A percentile compares a stretch with the other conserved stretches of the same genome.
phyloP scores from a whole-genome alignment of 2,329 filamentous ascomycete genomes.

The Ophiosphaerella herpotricha region DNA sequence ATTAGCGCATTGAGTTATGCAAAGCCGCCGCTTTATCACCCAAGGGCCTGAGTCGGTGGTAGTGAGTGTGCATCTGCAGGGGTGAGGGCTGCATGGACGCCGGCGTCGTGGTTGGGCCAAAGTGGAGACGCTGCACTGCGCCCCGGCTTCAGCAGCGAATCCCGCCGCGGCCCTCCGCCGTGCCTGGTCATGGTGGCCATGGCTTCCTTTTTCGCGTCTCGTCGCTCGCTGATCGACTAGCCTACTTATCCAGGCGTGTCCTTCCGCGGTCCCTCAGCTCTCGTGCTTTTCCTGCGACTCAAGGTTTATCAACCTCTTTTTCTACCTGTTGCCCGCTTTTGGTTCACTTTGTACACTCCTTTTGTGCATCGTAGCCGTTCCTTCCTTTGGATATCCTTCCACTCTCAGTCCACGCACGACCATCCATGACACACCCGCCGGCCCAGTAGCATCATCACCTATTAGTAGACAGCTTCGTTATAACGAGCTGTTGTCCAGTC shows the following conservation, averaged over 20 bases:
- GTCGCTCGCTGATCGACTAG: conserved; percentile 45
- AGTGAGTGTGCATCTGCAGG: conserved; percentile 38
- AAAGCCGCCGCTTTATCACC: conserved; percentile 39
- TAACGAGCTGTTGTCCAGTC: conserved; percentile 48
- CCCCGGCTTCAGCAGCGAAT: conserved; percentile 43
- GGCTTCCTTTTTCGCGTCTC: conserved; percentile 50
- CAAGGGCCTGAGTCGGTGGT: no score
- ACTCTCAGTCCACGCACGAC: conserved; percentile 29
- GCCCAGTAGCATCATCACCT: conserved; percentile 31
- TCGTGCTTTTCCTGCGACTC: conserved; percentile 39
- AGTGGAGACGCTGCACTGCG: conserved; percentile 44
- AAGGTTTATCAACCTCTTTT: conserved; percentile 51
- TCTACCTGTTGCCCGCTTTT: conserved; percentile 36
- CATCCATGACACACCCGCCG: conserved; percentile 36
- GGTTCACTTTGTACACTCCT: conserved; percentile 32
- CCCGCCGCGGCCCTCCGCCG: conserved; percentile 42
- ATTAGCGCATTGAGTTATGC: conserved; percentile 45
- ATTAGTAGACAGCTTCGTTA: conserved; percentile 49
- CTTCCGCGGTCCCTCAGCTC: conserved; percentile 32
- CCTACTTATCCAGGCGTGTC: conserved; percentile 47
- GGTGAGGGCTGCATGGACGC: conserved; percentile 37
- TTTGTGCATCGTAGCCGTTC: conserved; percentile 44
- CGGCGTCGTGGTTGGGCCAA: conserved; percentile 37
- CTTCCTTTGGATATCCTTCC: conserved; percentile 43
- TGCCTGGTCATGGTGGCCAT: conserved; percentile 50